Evolutionary conservation across 1,284 basidiomycete species (phyloP).

Genomic region (Trametes versicolor): DNA sequence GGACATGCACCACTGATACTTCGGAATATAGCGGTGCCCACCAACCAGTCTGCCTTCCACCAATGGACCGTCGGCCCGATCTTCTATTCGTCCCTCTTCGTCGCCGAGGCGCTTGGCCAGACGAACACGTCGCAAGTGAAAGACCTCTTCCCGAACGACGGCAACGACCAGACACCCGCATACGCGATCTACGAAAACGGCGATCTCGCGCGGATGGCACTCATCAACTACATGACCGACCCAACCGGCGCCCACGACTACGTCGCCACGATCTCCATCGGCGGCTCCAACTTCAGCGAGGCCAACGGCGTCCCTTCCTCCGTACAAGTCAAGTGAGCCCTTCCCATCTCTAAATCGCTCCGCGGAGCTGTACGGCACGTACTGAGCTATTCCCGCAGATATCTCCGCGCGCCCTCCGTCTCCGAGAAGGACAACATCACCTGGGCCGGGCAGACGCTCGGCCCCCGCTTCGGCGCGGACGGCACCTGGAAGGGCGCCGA

Average conservation of each 20-base stretch:
- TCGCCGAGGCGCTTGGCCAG: slow-evolving; percentile 73
- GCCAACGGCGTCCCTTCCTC: slow-evolving; percentile 49
- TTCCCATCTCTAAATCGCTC: background rate
- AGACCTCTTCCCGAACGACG: slow-evolving; percentile 62
- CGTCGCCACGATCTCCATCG: slow-evolving; percentile 54
- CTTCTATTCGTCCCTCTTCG: slow-evolving; percentile 73
- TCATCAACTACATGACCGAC: slow-evolving; percentile 77
- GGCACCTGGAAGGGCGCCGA: slow-evolving; percentile 68
- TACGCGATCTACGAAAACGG: slow-evolving; percentile 79
- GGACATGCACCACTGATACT: slow-evolving; percentile 8
- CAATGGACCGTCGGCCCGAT: slow-evolving; percentile 72
- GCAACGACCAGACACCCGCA: slow-evolving; percentile 65
- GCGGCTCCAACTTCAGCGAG: slow-evolving; percentile 52
- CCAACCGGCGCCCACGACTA: slow-evolving; percentile 59
- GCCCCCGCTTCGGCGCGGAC: slow-evolving; percentile 66
- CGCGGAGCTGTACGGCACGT: background rate
- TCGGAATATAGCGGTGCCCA: slow-evolving; percentile 55
- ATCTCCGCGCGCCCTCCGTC: slow-evolving; percentile 58
- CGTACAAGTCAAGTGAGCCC: slow-evolving; percentile 62
- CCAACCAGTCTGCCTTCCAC: slow-evolving; percentile 63
- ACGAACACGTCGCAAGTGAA: slow-evolving; percentile 66
- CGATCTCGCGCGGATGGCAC: slow-evolving; percentile 61
- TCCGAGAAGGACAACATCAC: slow-evolving; percentile 74
- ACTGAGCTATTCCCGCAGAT: slow-evolving; percentile 13
- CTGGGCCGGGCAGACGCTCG: slow-evolving; percentile 81